These are phyloP conservation scores for Phytophthora sp. DNA, from an alignment of 352 stramenopile genomes.

Conservation along the genomic window DNA sequence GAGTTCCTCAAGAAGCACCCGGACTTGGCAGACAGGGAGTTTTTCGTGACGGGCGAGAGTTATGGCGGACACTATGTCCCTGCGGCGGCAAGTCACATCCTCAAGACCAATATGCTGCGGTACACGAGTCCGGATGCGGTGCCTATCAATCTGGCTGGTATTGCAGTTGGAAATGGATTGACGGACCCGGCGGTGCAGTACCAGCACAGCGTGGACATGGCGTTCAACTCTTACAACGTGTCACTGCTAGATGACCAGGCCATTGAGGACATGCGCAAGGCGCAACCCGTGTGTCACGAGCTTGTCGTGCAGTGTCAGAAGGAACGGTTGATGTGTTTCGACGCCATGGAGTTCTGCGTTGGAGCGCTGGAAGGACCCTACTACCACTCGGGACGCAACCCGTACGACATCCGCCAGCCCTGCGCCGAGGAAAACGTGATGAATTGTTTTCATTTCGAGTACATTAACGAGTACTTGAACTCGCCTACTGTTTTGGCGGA, in stretches of 20 bases:
- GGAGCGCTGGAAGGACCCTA: constrained; percentile 59
- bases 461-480: constrained; percentile 82
- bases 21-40: constrained; percentile 47
- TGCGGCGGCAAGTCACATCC: constrained; percentile 56
- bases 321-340: constrained; percentile 44
- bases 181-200: constrained; percentile 75
- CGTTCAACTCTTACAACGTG: constrained; percentile 75
- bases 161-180: constrained; percentile 79
- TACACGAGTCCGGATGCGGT: constrained; percentile 26
- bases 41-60: constrained; percentile 74
- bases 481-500: constrained; percentile 36
- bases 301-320: constrained; percentile 62
- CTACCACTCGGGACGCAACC: constrained; percentile 58
- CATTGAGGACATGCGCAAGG: constrained; percentile 55
- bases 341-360: constrained; percentile 68
- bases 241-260: constrained; percentile 52
- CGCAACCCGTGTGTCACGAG: constrained; percentile 61
- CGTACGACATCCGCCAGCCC: constrained; percentile 73
- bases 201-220: constrained; percentile 72
- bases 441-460: constrained; percentile 72
- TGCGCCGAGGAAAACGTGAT: constrained; percentile 62
- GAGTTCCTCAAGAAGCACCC: constrained; percentile 65
- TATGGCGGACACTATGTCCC: constrained; percentile 78
- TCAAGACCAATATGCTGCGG: constrained; percentile 47
- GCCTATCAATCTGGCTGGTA: constrained; percentile 57